Conservation (phyloP, 345 rosid genomes). For the Ceriops zippeliana region DNA sequence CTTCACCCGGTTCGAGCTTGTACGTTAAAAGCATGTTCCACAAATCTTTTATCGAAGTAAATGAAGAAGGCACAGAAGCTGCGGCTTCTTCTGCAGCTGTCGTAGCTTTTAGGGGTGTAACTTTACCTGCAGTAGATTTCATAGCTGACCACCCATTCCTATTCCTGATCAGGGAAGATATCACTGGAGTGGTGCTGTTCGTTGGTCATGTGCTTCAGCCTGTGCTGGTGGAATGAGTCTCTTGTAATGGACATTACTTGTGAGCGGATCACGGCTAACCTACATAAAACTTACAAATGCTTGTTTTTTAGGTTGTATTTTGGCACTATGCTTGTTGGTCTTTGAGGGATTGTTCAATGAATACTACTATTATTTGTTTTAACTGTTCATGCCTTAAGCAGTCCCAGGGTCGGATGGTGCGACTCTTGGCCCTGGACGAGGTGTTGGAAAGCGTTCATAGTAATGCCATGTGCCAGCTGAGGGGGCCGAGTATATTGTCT, state of each 20-base stretch:
- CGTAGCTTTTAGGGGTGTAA: conserved; percentile 8
- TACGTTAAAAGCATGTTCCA: conserved; percentile 53
- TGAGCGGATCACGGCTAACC: background rate
- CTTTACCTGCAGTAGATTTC: conserved; percentile 36
- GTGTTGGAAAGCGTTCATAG: too few relatives aligned
- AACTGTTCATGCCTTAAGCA: too few relatives aligned
- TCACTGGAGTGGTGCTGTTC: conserved; percentile 58
- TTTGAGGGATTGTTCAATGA: too few relatives aligned
- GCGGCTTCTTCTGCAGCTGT: conserved; percentile 60
- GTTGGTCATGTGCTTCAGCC: conserved; percentile 53
- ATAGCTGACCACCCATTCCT: conserved; percentile 78
- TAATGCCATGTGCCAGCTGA: too few relatives aligned
- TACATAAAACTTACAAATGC: too few relatives aligned
- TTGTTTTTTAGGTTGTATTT: too few relatives aligned
- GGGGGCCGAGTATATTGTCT: too few relatives aligned
- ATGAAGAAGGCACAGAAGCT: conserved; percentile 80
- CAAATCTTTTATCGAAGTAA: conserved; percentile 63
- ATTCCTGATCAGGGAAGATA: conserved; percentile 54
- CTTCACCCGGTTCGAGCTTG: conserved; percentile 28
- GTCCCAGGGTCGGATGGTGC: too few relatives aligned
- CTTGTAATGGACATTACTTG: conserved; percentile 2
- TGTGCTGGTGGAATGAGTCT: conserved; percentile 5
- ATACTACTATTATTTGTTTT: too few relatives aligned
- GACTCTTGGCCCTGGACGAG: too few relatives aligned
- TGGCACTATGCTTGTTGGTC: too few relatives aligned